These are phyloP conservation scores for Linderniella brevidens DNA, from an alignment of 257 asterid genomes.

Conservation along the genomic window DNA sequence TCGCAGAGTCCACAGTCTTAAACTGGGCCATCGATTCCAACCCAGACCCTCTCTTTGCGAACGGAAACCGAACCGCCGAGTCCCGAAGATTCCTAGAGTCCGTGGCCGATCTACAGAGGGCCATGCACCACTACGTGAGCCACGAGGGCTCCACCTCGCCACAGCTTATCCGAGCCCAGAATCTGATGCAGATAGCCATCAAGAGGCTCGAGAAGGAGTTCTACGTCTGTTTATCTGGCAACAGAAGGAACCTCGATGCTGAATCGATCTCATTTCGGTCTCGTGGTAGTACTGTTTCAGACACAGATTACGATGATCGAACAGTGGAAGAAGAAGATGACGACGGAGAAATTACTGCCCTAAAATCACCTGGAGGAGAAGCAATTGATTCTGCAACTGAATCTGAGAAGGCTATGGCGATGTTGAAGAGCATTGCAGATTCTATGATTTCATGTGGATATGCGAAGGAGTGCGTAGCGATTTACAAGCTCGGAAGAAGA, in stretches of 20 bases:
- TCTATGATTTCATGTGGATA: slow-evolving; percentile 63
- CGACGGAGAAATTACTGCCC: slow-evolving; percentile 24
- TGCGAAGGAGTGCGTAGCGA: slow-evolving; percentile 41
- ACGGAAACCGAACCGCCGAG: slow-evolving; percentile 22
- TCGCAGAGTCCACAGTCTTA: slow-evolving; percentile 27
- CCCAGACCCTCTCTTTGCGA: slow-evolving; percentile 15
- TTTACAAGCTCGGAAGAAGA: slow-evolving; percentile 43
- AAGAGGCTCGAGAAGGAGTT: slow-evolving; percentile 58
- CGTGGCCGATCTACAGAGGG: slow-evolving; percentile 22
- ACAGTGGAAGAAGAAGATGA: slow-evolving; percentile 23
- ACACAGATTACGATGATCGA: slow-evolving; percentile 23
- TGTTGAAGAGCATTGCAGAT: slow-evolving; percentile 48
- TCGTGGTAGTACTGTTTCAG: slow-evolving; percentile 14
- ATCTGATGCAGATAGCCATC: slow-evolving; percentile 52
- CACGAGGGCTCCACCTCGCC: slow-evolving; percentile 19
- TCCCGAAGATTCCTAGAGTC: slow-evolving; percentile 29
- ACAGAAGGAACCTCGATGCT: slow-evolving; percentile 31
- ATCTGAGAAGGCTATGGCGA: slow-evolving; percentile 21
- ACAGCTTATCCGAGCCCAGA: slow-evolving; percentile 36
- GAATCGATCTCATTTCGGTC: slow-evolving; percentile 36
- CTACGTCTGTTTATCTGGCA: slow-evolving; percentile 20
- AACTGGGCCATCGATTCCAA: slow-evolving; percentile 22
- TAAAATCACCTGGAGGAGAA: slow-evolving; percentile 15
- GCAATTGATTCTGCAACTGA: slow-evolving; percentile 11
- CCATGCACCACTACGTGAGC: slow-evolving; percentile 38